Conservation (phyloP, 1,139 yeast genomes). For the Zygoascus sp. region DNA sequence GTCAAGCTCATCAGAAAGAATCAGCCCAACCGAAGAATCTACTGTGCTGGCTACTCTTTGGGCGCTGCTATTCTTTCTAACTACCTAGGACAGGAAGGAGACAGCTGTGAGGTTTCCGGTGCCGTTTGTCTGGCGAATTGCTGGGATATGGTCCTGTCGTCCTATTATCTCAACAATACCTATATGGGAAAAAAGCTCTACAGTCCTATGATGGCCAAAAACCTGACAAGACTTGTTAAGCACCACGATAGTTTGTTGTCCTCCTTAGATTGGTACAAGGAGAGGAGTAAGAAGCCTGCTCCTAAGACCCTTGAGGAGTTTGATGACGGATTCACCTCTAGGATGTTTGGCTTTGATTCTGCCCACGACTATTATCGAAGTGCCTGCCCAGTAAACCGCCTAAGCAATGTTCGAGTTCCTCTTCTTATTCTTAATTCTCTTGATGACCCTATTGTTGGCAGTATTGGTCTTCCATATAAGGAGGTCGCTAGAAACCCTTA, state of each 20-base stretch:
- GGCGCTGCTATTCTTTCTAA: constrained; percentile 82
- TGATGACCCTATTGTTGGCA: constrained; percentile 82
- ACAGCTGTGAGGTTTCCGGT: constrained; percentile 48
- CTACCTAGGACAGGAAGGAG: constrained; percentile 70
- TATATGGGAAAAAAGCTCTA: constrained; percentile 61
- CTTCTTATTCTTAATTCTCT: constrained; percentile 60
- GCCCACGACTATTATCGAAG: constrained; percentile 69
- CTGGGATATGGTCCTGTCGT: constrained; percentile 72
- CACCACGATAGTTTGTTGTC: constrained; percentile 56
- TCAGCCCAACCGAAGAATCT: constrained; percentile 70
- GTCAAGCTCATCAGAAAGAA: constrained; percentile 47
- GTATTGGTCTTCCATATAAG: constrained; percentile 52
- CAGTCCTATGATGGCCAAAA: constrained; percentile 60
- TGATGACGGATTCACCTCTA: constrained; percentile 70
- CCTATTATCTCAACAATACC: constrained; percentile 47
- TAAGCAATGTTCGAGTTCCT: constrained; percentile 59
- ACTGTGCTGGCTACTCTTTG: constrained; percentile 76
- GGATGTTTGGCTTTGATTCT: constrained; percentile 63
- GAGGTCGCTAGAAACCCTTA: constrained; percentile 68
- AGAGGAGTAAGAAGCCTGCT: constrained; percentile 33
- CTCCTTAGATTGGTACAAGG: constrained; percentile 37
- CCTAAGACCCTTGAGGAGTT: constrained; percentile 51
- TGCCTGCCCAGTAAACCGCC: constrained; percentile 59
- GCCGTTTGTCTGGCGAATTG: constrained; percentile 72
- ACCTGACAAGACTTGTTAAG: constrained; percentile 56